Base-by-base conservation (phyloP, 352 stramenopile species). In the Phytophthora pinifolia region DNA sequence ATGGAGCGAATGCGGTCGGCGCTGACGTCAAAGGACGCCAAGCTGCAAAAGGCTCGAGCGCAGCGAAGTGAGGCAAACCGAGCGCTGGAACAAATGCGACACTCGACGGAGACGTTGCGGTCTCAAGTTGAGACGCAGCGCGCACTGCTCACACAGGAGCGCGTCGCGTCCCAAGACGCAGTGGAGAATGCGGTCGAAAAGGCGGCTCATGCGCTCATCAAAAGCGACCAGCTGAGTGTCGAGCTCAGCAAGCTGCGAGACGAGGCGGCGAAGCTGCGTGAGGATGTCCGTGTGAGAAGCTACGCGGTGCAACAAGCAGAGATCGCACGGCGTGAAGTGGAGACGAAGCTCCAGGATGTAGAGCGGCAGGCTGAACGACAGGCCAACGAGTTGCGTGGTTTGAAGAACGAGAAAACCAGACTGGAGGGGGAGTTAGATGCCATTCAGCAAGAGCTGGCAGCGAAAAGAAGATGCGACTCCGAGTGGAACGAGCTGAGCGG, bases 171-270 rank as follows among this genome's bases (percentile, higher is more conserved):
- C 29, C 51, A 67, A 8, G 58, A 72, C 4, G 68, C 74, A 12
- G 46, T 85, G 29, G 50, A 65, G 9, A 59, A 79, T 12, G 70
- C 74, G 1, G 48, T 88, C 17, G 70, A 84, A 15, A 73, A 65
- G 46, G 72, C 73, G 0, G 77, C 68, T 0, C 46, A 64, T 31
- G 62, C 70, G 14, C 53, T 85, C 9, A 13, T 74, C 32, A 60
- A 70, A 20, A 60, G 39, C 32, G 68, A 76, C 4, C 22, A 42
- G 3, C 30, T 75, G 12, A 30, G 10, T 14, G 22, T 31, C 29
- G 37, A 67, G 53, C 20, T 63, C 13, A 22, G 12, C 6, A 54
- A 45, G 2, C 3, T 54, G 1, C 12, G 47, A 42, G 39, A 50
- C 1, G 29, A 18, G 7, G 36, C 53, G 17, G 62, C 65, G 6